Percentiles rank a stretch among this genome's conserved stretches.
These are phyloP conservation scores for Globisporangium barbulae DNA, from an alignment of 352 stramenopile genomes.

Conservation along the genomic window DNA sequence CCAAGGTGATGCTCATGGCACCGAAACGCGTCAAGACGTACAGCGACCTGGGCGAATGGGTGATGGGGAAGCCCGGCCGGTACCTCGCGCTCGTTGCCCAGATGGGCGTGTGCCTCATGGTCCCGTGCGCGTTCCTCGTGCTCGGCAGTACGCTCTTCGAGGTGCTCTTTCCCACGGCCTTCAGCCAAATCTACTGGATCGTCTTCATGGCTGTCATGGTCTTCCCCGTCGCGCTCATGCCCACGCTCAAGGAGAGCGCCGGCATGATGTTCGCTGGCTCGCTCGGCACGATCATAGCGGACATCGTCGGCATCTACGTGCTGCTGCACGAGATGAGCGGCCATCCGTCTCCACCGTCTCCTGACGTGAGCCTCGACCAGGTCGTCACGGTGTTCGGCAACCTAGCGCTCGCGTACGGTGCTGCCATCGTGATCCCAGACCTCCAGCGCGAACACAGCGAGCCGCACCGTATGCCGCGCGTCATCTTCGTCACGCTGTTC, in stretches of 20 bases:
- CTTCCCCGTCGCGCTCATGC: constrained; percentile 34
- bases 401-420: constrained; percentile 50
- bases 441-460: constrained; percentile 48
- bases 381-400: constrained; percentile 46
- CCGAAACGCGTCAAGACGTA: constrained; percentile 46
- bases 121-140: constrained; percentile 48
- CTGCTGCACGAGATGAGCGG: constrained; percentile 31
- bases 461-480: constrained; percentile 41
- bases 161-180: constrained; percentile 48
- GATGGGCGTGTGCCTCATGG: constrained; percentile 41
- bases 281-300: constrained; percentile 41
- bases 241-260: constrained; percentile 44
- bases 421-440: constrained; percentile 44
- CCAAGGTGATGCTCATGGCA: constrained; percentile 47
- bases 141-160: constrained; percentile 45
- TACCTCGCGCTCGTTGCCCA: constrained; percentile 40
- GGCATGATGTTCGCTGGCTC: constrained; percentile 32
- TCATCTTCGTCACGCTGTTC: constrained; percentile 37
- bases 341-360: constrained; percentile 28
- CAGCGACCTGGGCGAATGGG: constrained; percentile 45
- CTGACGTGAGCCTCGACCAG: constrained; percentile 37
- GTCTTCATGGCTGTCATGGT: constrained; percentile 38
- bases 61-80: constrained; percentile 34
- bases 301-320: constrained; percentile 33
- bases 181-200: constrained; percentile 42